Evolutionary conservation across 1,139 yeast genomes (phyloP).

Genomic region (Hyphopichia khmerensis): DNA sequence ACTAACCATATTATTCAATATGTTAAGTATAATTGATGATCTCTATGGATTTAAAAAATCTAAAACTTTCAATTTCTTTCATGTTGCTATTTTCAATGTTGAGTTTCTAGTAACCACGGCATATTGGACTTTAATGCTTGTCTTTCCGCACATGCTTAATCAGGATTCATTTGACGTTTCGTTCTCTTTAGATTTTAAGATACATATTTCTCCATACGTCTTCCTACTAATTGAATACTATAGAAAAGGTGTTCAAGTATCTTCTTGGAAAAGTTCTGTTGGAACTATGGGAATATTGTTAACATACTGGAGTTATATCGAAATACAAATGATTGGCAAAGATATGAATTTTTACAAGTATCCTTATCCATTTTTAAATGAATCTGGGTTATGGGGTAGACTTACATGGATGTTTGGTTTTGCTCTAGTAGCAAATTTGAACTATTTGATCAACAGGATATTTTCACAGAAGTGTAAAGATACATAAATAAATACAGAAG

Average conservation of each 20-base stretch:
- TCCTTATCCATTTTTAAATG: conserved; percentile 21
- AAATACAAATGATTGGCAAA: background rate
- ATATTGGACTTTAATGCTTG: conserved; percentile 19
- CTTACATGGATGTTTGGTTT: conserved; percentile 8
- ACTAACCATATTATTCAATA: conserved; percentile 11
- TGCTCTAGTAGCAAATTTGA: conserved; percentile 6
- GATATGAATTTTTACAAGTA: conserved; percentile 6
- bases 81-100: conserved; percentile 13
- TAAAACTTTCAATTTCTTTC: conserved; percentile 1
- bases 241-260: background rate
- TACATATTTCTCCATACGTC: conserved; percentile 24
- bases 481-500: too few relatives aligned
- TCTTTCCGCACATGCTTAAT: conserved; percentile 20
- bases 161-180: conserved; percentile 17
- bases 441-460: conserved; percentile 4
- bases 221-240: conserved; percentile 4
- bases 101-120: conserved; percentile 22
- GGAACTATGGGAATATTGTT: conserved; percentile 5
- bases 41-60: background rate
- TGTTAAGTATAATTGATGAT: background rate
- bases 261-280: background rate
- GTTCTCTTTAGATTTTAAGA: conserved; percentile 17
- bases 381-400: conserved; percentile 6
- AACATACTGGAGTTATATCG: conserved; percentile 6
- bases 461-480: background rate